Evolutionary conservation across 331 rosid species (phyloP), one percentile per base, ranked within the genome.

Genomic region (Stylosanthes scabra): DNA sequence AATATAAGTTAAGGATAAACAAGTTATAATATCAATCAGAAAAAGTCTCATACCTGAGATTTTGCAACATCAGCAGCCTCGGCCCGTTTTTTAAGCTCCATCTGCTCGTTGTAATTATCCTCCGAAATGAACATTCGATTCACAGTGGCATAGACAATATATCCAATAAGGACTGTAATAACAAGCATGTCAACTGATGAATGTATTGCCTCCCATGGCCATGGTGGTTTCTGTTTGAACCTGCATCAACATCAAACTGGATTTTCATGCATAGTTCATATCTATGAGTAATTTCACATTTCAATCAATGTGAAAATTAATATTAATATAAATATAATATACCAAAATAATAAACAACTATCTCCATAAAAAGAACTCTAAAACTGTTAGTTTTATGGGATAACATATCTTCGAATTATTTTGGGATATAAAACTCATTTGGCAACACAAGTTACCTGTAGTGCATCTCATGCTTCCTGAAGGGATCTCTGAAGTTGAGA

Each of bases 1-100:
- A 47, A 59, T 42, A 66, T 9, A 72, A 57, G 28, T 11, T 49
- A 61, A 78, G 70, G 71, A 63, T 16, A 25, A 61, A 78, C 28
- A 63, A 75, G 54, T 20, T 16, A 57, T 63, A 47, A 44, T 34
- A 55, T 59, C 62, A 59, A 12, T 7, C 55, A 12, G 55, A 49
- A 13, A 69, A 61, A 59, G 39, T 52, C 66, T 81, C 59, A 62
- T 83, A 86, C 99, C 89, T 95, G 93, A 68, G 96, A 95, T 82
- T 90, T 90, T 66, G 99, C 99, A 81, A 87, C 70, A 85, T 91
- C 97, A 49, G 99, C 99, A 28, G 86, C 97, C 83, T 87, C 96
- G 1, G 99, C 99, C 71, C 83, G 93, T 82, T 82, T 90, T 66
- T 90, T 88, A 72, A 94, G 99, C 81, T 80, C 87, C 86, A 56